Conservation (phyloP, 306 rosid species). For the Cicer cuneatum region DNA sequence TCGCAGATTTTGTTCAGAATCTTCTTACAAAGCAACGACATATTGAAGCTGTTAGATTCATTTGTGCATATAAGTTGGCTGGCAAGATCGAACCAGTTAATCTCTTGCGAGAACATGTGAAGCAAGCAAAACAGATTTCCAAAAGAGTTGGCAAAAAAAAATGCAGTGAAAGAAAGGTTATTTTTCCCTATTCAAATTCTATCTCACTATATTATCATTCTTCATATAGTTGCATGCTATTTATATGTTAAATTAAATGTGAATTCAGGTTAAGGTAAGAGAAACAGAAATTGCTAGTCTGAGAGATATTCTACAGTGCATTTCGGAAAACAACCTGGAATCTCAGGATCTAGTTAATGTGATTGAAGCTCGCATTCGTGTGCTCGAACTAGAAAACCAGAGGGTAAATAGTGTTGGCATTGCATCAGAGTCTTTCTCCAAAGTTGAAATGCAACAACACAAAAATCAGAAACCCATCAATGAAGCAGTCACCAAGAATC, state of each 20-base stretch:
- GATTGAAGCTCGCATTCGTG: slow-evolving; percentile 44
- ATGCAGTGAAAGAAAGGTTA: slow-evolving; percentile 46
- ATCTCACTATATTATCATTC: slow-evolving; percentile 12
- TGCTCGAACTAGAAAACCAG: slow-evolving; percentile 44
- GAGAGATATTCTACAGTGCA: slow-evolving; percentile 45
- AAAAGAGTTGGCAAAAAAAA: neutral
- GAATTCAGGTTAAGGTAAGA: slow-evolving; percentile 49
- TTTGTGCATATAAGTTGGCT: slow-evolving; percentile 56
- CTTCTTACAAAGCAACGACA: slow-evolving; percentile 51
- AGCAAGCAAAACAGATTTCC: neutral
- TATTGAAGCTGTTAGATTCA: slow-evolving; percentile 62
- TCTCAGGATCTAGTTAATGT: slow-evolving; percentile 41
- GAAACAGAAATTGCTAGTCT: slow-evolving; percentile 53
- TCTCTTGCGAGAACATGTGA: slow-evolving; percentile 45
- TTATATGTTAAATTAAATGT: slow-evolving; percentile 28
- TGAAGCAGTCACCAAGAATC: neutral
- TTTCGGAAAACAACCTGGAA: slow-evolving; percentile 53
- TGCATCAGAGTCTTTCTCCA: slow-evolving; percentile 4
- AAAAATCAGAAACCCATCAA: neutral
- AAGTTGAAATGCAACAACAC: neutral
- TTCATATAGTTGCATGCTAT: slow-evolving; percentile 16
- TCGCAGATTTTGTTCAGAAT: slow-evolving; percentile 53
- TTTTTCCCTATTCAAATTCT: neutral
- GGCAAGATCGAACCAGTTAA: slow-evolving; percentile 51
- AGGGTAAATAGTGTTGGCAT: slow-evolving; percentile 16